These are phyloP conservation scores for Ustilago sp. DNA, from an alignment of 1,284 basidiomycete genomes.

Conservation along the genomic window DNA sequence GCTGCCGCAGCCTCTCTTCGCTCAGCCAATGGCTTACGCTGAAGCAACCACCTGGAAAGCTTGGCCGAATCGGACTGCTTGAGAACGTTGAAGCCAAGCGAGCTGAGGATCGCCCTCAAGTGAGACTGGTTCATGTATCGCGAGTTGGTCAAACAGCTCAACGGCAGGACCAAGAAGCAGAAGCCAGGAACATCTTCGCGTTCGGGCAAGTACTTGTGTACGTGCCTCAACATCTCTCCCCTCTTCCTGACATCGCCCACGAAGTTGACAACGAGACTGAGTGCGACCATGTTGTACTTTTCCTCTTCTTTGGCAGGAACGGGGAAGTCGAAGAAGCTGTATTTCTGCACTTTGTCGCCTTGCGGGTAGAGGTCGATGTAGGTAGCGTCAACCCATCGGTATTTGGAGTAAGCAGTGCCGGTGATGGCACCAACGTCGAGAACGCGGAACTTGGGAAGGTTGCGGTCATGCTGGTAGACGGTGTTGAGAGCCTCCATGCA, in stretches of 20 bases:
- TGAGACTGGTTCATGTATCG: slow-evolving; percentile 69
- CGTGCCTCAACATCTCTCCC: slow-evolving; percentile 64
- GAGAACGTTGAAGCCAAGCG: slow-evolving; percentile 68
- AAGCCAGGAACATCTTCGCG: slow-evolving; percentile 52
- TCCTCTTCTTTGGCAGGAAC: slow-evolving; percentile 40
- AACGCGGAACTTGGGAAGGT: slow-evolving; percentile 51
- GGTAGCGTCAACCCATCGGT: slow-evolving; percentile 68
- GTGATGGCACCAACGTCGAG: slow-evolving; percentile 71
- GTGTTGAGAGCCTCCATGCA: slow-evolving; percentile 53
- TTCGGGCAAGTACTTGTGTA: slow-evolving; percentile 58
- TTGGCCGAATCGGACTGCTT: slow-evolving; percentile 68
- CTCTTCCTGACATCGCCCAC: slow-evolving; percentile 69
- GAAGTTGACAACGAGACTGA: slow-evolving; percentile 71
- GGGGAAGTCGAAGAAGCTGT: slow-evolving; percentile 70
- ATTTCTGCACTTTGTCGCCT: slow-evolving; percentile 65
- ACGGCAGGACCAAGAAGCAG: slow-evolving; percentile 70
- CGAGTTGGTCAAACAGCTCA: slow-evolving; percentile 69
- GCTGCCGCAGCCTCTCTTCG: slow-evolving; percentile 13
- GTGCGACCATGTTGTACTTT: slow-evolving; percentile 69
- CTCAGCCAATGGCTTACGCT: slow-evolving; percentile 31
- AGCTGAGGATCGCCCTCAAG: slow-evolving; percentile 63
- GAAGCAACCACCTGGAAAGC: slow-evolving; percentile 70
- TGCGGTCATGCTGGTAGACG: slow-evolving; percentile 41
- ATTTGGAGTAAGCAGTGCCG: slow-evolving; percentile 69
- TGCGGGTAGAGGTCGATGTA: slow-evolving; percentile 71